Conservation (phyloP, 179 eudicot species). For the Corrigiola litoralis region DNA sequence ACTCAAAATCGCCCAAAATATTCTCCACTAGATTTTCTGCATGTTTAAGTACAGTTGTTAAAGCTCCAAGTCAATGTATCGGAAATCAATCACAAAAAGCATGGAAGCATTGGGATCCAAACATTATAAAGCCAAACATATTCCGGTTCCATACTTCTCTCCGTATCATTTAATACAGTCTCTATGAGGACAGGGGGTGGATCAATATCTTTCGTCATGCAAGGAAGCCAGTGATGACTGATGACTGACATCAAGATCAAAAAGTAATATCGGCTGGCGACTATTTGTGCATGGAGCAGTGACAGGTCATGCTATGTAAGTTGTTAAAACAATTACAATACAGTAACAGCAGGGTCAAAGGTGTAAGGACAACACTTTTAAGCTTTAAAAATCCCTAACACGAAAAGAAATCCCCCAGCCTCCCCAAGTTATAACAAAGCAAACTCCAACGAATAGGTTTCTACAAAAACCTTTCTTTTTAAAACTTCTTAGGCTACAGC, state of each 20-base stretch:
- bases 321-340: no score
- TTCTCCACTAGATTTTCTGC: conserved; percentile 93
- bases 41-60: conserved; percentile 5
- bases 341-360: no score
- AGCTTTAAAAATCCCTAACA: no score
- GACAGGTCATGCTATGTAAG: no score
- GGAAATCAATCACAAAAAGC: not conserved
- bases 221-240: no score
- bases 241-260: not conserved
- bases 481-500: not conserved
- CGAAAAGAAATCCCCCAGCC: no score
- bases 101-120: not conserved
- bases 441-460: not conserved
- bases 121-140: not conserved
- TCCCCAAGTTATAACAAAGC: not conserved
- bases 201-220: no score
- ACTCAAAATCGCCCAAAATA: conserved; percentile 94
- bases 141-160: not conserved
- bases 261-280: no score
- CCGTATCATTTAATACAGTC: not conserved
- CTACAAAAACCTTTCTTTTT: not conserved
- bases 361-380: no score
- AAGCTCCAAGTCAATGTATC: not conserved
- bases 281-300: no score
- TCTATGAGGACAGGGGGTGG: not conserved